A percentile compares a stretch with the other conserved stretches of the same genome.
These are phyloP conservation scores for Salix udensis DNA, from an alignment of 345 rosid genomes.

Conservation along the genomic window DNA sequence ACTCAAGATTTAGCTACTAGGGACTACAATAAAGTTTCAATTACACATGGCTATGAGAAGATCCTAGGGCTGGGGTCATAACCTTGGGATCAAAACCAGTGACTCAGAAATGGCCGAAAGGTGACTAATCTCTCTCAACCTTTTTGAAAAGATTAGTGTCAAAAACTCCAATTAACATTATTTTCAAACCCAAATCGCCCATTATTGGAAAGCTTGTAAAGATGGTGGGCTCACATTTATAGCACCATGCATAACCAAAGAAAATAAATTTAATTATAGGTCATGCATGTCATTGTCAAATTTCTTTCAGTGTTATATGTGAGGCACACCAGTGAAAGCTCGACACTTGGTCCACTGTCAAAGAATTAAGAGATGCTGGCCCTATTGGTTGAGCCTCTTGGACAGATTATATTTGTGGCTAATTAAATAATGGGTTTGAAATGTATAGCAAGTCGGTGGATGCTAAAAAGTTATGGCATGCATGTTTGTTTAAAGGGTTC, in stretches of 20 bases:
- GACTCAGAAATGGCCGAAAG: neutral
- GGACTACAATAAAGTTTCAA: no score
- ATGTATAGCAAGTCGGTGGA: neutral
- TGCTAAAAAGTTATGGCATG: neutral
- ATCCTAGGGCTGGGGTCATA: no score
- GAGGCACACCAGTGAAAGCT: no score
- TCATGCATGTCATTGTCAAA: neutral
- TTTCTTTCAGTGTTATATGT: neutral
- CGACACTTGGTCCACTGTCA: neutral
- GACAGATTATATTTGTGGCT: neutral
- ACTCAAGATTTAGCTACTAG: no score
- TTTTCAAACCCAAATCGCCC: neutral
- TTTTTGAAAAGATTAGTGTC: neutral
- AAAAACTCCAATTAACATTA: neutral
- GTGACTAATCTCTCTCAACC: neutral
- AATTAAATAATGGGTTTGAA: neutral
- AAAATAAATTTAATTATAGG: neutral
- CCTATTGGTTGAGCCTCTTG: neutral
- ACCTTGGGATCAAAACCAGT: no score
- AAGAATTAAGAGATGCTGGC: neutral
- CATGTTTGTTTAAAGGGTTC: neutral
- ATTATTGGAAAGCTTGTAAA: neutral
- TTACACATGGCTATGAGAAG: no score
- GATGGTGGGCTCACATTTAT: neutral
- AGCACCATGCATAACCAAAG: neutral